Evolutionary conservation across 202 grass and related monocot species (phyloP).

Genomic region (Panicum hallii): DNA sequence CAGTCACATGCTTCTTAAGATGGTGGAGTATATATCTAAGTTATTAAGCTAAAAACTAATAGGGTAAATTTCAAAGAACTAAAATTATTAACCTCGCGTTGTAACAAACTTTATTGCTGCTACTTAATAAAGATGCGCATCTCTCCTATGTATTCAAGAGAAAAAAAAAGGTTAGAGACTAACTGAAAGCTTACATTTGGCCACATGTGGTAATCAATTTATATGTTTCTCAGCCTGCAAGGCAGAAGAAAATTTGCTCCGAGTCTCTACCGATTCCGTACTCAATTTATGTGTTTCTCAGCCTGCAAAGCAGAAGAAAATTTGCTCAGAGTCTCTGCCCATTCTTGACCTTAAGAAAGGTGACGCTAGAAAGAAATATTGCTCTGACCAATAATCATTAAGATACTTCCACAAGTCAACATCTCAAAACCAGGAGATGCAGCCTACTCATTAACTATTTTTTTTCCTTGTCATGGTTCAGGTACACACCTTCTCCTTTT

Average conservation of each 20-base stretch:
- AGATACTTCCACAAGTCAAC: conserved; percentile 40
- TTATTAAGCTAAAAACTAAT: neutral
- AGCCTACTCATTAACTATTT: neutral
- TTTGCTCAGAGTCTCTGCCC: conserved; percentile 3
- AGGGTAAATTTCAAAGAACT: neutral
- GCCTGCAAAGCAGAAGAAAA: neutral
- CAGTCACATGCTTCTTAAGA: neutral
- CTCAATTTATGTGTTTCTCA: neutral
- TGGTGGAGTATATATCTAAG: neutral
- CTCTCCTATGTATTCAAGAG: no score
- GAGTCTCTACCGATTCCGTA: neutral
- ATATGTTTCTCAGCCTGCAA: neutral
- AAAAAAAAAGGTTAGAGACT: neutral
- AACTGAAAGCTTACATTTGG: neutral
- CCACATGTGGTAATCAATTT: conserved; percentile 9
- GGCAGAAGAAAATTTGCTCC: neutral
- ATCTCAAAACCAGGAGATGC: neutral
- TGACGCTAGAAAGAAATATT: neutral
- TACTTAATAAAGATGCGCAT: no score
- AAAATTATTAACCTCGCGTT: neutral
- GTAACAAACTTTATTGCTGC: no score
- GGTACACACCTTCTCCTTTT: neutral
- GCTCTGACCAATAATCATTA: conserved; percentile 32
- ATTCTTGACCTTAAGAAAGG: neutral
- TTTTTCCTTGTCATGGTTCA: conserved; percentile 7